Evolutionary conservation across 352 stramenopile species (phyloP).

Genomic region (Phytophthora parvispora): DNA sequence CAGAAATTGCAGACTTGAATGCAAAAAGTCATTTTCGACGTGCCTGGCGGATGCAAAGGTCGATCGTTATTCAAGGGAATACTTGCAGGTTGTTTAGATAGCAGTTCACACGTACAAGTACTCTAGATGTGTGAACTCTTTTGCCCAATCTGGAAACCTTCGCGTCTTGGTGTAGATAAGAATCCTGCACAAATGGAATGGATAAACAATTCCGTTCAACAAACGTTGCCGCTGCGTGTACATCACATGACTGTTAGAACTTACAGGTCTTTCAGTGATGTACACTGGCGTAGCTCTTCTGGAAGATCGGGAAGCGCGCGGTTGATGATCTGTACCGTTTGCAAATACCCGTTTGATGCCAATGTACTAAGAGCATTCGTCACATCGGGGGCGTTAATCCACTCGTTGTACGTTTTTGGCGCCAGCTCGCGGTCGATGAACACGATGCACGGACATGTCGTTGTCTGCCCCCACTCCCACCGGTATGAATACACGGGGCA

Average conservation of each 20-base stretch:
- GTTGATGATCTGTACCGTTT: conserved; percentile 58
- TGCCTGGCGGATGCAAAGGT: conserved; percentile 13
- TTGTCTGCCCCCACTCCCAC: conserved; percentile 33
- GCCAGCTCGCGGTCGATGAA: conserved; percentile 41
- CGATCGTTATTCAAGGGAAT: no score
- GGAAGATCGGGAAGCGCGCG: conserved; percentile 38
- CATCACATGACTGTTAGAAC: background rate
- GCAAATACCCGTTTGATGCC: conserved; percentile 38
- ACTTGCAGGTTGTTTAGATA: background rate
- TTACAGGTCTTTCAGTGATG: conserved; percentile 33
- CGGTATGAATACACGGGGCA: conserved; percentile 55
- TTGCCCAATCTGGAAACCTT: conserved; percentile 30
- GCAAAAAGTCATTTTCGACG: conserved; percentile 42
- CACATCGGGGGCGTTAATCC: conserved; percentile 42
- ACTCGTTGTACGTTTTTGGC: conserved; percentile 41
- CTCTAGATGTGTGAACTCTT: conserved; percentile 38
- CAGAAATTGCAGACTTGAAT: conserved; percentile 43
- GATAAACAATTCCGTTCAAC: background rate
- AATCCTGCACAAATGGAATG: conserved; percentile 19
- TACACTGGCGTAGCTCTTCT: conserved; percentile 39
- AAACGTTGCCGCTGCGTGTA: no score
- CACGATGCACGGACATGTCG: conserved; percentile 44
- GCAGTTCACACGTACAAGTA: conserved; percentile 39
- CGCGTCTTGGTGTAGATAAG: conserved; percentile 43
- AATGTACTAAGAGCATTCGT: conserved; percentile 36